Percentiles rank a stretch among this genome's conserved stretches.
Evolutionary conservation across 306 rosid genomes (phyloP).

Genomic region (Prunus campanulata): DNA sequence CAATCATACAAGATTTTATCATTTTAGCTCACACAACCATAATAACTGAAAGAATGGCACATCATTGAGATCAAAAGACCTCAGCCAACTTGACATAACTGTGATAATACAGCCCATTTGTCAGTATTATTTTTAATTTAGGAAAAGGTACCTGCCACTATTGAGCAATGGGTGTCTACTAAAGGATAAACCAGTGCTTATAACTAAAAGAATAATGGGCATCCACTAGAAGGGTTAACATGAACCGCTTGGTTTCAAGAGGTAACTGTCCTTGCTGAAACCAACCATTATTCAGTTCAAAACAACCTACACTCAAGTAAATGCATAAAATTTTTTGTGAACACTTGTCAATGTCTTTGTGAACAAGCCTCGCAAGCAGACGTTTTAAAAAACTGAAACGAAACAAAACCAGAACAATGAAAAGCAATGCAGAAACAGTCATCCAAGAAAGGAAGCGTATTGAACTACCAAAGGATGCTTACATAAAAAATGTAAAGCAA

Average conservation of each 20-base stretch:
- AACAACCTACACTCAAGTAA: too few species aligned
- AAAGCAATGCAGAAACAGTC: not conserved
- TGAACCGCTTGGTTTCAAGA: too few species aligned
- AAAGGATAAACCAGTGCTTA: too few species aligned
- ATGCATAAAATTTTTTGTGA: too few species aligned
- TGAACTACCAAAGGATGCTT: not conserved
- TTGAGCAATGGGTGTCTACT: too few species aligned
- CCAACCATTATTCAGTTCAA: too few species aligned
- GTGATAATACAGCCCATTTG: not conserved
- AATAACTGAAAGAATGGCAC: not conserved
- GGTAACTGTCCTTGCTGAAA: too few species aligned
- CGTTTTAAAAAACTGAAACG: not conserved
- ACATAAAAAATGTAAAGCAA: not conserved
- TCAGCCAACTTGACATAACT: not conserved
- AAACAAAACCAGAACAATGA: not conserved
- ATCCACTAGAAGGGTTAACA: too few species aligned
- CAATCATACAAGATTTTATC: slow-evolving; percentile 17
- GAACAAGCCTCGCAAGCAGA: too few species aligned
- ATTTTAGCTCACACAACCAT: slow-evolving; percentile 3
- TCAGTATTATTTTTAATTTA: not conserved
- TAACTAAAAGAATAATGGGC: too few species aligned
- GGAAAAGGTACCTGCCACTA: too few species aligned
- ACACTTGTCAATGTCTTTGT: too few species aligned
- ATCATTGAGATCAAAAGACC: not conserved
- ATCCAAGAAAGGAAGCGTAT: not conserved